Evolutionary conservation across 2,329 filamentous ascomycete species (phyloP).

Genomic region (Triangularia setosa): DNA sequence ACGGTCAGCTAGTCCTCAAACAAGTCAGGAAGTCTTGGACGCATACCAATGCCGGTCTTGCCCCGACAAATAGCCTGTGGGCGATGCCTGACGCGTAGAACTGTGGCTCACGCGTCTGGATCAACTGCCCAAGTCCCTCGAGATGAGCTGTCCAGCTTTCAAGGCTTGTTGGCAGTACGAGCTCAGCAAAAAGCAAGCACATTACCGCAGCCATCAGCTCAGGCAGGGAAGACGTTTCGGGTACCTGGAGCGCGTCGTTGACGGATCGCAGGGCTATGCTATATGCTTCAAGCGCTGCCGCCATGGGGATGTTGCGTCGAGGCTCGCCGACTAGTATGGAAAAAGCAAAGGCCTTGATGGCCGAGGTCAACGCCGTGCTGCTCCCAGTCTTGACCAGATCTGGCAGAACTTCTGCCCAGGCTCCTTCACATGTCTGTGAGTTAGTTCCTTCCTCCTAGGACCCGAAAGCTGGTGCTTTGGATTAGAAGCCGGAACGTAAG

Average conservation of each 20-base stretch:
- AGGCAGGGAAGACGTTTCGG: constrained; percentile 16
- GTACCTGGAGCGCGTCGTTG: constrained; percentile 19
- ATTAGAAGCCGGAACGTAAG: neutral
- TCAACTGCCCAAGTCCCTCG: constrained; percentile 33
- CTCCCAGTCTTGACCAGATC: constrained; percentile 24
- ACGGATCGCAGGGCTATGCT: constrained; percentile 30
- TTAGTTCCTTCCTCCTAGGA: neutral
- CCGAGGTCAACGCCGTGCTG: constrained; percentile 27
- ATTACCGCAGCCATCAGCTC: constrained; percentile 33
- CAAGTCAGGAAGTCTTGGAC: no score
- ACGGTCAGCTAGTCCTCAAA: neutral
- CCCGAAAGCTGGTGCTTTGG: neutral
- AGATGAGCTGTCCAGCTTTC: constrained; percentile 31
- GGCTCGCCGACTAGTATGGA: constrained; percentile 28
- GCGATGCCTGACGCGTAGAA: constrained; percentile 32
- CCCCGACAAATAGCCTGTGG: constrained; percentile 38
- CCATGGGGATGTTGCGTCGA: constrained; percentile 21
- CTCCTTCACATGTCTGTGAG: constrained; percentile 33
- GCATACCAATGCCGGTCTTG: constrained; percentile 37
- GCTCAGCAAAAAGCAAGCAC: constrained; percentile 34
- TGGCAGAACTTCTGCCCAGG: constrained; percentile 39
- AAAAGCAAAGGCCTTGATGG: constrained; percentile 33
- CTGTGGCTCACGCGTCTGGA: constrained; percentile 31
- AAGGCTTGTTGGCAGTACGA: constrained; percentile 32
- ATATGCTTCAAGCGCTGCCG: constrained; percentile 30